These are phyloP conservation scores for Leucogyrophana mollusca DNA, from an alignment of 768 basidiomycete genomes.

Conservation along the genomic window DNA sequence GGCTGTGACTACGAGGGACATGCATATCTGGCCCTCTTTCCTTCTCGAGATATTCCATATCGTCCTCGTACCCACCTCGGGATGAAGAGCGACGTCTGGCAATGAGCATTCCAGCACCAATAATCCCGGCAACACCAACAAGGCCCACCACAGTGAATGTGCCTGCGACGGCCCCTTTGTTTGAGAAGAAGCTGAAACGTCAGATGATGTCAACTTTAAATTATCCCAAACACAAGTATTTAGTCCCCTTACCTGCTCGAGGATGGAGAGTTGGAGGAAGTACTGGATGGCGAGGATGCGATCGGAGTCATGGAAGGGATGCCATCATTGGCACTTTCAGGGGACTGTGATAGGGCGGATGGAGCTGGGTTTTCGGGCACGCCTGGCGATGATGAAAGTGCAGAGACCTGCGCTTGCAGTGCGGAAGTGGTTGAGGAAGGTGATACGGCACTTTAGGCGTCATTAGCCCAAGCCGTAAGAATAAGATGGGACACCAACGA, in stretches of 20 bases:
- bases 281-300: conserved; percentile 11
- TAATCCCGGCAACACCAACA: conserved; percentile 29
- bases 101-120: conserved; percentile 26
- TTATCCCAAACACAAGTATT: background rate
- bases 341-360: no score
- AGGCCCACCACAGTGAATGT: conserved; percentile 43
- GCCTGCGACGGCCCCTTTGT: conserved; percentile 46
- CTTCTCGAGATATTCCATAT: conserved; percentile 28
- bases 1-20: conserved; percentile 7
- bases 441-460: no score
- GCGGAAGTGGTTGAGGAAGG: background rate
- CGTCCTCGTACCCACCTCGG: conserved; percentile 18
- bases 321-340: no score
- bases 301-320: background rate
- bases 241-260: conserved; percentile 21
- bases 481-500: no score
- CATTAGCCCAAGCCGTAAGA: no score
- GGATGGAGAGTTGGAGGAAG: conserved; percentile 8
- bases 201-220: background rate
- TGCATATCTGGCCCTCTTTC: conserved; percentile 3
- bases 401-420: no score
- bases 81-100: conserved; percentile 27
- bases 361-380: no score
- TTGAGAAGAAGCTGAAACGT: conserved; percentile 41
- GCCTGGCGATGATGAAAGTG: no score